Evolutionary conservation across 352 stramenopile species (phyloP).

Genomic region (Globisporangium irregulare): DNA sequence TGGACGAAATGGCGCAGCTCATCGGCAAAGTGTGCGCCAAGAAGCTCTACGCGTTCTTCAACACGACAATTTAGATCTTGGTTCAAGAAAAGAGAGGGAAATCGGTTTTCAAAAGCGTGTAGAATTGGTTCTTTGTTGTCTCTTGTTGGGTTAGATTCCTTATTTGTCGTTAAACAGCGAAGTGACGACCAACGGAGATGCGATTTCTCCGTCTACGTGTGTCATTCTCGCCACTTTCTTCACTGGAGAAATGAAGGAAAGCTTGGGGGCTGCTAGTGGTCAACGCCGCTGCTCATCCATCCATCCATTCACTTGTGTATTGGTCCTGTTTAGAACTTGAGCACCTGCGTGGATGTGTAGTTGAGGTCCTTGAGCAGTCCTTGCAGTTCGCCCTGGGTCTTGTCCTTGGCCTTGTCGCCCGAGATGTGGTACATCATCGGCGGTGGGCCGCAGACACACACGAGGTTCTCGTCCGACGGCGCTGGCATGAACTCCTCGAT

Average conservation of each 20-base stretch:
- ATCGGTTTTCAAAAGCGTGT: conserved; percentile 8
- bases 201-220: conserved; percentile 14
- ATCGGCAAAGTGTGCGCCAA: conserved; percentile 73
- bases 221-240: background rate
- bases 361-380: conserved; percentile 83
- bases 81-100: background rate
- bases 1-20: conserved; percentile 61
- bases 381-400: conserved; percentile 77
- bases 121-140: conserved; percentile 3
- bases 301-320: background rate
- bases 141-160: background rate
- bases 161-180: background rate
- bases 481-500: conserved; percentile 77
- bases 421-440: conserved; percentile 90
- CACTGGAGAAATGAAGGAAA: background rate
- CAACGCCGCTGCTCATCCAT: background rate
- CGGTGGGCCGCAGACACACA: conserved; percentile 88
- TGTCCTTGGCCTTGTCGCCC: conserved; percentile 86
- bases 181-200: conserved; percentile 3
- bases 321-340: conserved; percentile 67
- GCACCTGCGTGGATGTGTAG: conserved; percentile 77
- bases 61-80: conserved; percentile 39
- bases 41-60: conserved; percentile 84
- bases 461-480: conserved; percentile 72
- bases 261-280: background rate